Evolutionary conservation across 2,329 filamentous ascomycete species (phyloP).

Genomic region (Aspergillus novoparasiticus): DNA sequence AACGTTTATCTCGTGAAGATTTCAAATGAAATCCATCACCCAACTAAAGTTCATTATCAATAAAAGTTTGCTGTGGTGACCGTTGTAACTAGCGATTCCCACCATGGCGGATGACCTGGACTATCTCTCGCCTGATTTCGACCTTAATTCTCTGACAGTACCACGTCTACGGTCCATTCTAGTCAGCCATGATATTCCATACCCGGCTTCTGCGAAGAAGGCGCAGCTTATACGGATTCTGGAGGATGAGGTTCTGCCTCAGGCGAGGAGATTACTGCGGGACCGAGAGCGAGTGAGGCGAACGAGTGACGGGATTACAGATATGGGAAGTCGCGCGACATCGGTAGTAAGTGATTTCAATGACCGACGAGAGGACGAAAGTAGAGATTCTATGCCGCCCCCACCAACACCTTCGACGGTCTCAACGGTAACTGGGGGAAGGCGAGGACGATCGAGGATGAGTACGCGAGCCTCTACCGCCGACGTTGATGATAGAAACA

Average conservation of each 20-base stretch:
- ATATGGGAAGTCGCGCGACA: constrained; percentile 68
- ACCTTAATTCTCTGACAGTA: constrained; percentile 79
- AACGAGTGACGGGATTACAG: constrained; percentile 80
- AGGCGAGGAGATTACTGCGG: constrained; percentile 74
- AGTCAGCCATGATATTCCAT: constrained; percentile 82
- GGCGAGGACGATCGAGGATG: constrained; percentile 54
- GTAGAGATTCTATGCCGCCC: constrained; percentile 46
- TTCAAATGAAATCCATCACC: background rate
- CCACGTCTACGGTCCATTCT: constrained; percentile 88
- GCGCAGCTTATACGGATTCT: constrained; percentile 83
- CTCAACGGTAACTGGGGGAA: constrained; percentile 57
- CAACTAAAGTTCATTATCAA: background rate
- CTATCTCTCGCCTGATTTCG: constrained; percentile 86
- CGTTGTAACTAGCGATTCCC: constrained; percentile 9
- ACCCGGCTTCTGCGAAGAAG: constrained; percentile 91
- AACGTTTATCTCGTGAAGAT: background rate
- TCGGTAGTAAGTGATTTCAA: constrained; percentile 62
- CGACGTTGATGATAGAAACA: constrained; percentile 36
- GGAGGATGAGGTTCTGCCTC: constrained; percentile 73
- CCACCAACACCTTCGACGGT: constrained; percentile 53
- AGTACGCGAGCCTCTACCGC: constrained; percentile 50
- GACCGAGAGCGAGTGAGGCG: constrained; percentile 78
- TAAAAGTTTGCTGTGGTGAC: constrained; percentile 3
- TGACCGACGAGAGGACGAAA: constrained; percentile 61
- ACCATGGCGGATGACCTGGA: constrained; percentile 64